Conservation (phyloP, 2,329 filamentous ascomycete genomes). For the Colletotrichum kahawae region DNA sequence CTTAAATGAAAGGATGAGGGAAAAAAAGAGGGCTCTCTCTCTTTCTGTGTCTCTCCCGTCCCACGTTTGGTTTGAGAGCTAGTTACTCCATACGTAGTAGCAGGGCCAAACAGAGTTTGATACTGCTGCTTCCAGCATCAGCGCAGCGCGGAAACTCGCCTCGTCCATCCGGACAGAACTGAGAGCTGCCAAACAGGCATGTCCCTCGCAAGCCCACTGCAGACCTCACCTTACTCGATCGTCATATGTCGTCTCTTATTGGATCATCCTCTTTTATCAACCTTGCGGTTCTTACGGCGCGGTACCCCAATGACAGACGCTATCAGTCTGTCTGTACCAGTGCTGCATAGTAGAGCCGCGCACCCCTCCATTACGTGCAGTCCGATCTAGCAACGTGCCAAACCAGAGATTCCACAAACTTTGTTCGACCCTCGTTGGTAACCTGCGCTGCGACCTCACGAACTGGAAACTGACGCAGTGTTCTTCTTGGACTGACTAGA, state of each 20-base stretch:
- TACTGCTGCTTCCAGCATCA: background rate
- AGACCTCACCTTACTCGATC: background rate
- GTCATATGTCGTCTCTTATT: background rate
- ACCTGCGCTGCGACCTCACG: background rate
- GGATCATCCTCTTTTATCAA: background rate
- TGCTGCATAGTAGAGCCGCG: background rate
- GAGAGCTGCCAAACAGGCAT: background rate
- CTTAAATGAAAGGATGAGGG: background rate
- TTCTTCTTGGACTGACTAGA: background rate
- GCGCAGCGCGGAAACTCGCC: background rate
- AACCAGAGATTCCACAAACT: background rate
- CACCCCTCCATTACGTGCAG: background rate
- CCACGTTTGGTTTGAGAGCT: background rate
- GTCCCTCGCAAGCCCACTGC: background rate
- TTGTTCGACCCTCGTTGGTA: background rate
- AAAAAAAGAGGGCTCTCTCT: background rate
- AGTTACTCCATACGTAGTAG: background rate
- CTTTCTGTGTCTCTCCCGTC: background rate
- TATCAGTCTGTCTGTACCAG: background rate
- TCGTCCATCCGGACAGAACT: background rate
- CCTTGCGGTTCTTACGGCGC: background rate
- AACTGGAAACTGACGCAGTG: background rate
- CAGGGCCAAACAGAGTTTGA: constrained; percentile 5
- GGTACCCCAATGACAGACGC: background rate
- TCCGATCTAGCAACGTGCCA: background rate